These are phyloP conservation scores for Talaromyces sp. DNA, from an alignment of 2,329 filamentous ascomycete genomes.

Conservation along the genomic window DNA sequence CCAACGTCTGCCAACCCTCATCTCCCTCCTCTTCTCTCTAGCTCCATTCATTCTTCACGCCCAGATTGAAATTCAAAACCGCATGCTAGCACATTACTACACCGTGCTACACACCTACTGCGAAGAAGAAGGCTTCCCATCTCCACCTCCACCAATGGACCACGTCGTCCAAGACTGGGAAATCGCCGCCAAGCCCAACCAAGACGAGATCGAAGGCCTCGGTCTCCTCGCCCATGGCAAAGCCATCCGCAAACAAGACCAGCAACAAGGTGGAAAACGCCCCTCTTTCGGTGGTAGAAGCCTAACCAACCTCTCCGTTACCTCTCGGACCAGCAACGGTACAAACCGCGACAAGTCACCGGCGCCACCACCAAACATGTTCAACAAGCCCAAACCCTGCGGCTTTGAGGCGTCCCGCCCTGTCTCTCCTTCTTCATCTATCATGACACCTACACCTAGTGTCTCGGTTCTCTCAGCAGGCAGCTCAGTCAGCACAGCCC, in stretches of 20 bases:
- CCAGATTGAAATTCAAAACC: slow-evolving; percentile 77
- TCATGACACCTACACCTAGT: slow-evolving; percentile 25
- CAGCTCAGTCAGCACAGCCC: slow-evolving; percentile 17
- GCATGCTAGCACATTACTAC: slow-evolving; percentile 75
- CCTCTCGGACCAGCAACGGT: slow-evolving; percentile 25
- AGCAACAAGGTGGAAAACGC: slow-evolving; percentile 15
- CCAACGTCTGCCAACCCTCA: slow-evolving; percentile 70
- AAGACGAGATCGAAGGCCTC: slow-evolving; percentile 68
- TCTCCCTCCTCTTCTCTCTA: slow-evolving; percentile 71
- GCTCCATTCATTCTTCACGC: slow-evolving; percentile 70
- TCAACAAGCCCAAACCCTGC: slow-evolving; percentile 28
- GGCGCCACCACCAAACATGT: slow-evolving; percentile 25
- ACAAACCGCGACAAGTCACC: slow-evolving; percentile 27
- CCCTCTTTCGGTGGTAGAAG: slow-evolving; percentile 46
- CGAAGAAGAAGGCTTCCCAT: slow-evolving; percentile 68
- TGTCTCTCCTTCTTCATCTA: slow-evolving; percentile 30
- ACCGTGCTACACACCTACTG: slow-evolving; percentile 76
- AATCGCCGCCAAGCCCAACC: slow-evolving; percentile 62
- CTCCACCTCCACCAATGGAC: slow-evolving; percentile 71
- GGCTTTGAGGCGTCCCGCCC: slow-evolving; percentile 12
- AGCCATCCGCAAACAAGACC: slow-evolving; percentile 57
- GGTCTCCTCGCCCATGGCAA: slow-evolving; percentile 68
- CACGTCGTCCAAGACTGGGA: slow-evolving; percentile 71
- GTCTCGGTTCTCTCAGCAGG: slow-evolving; percentile 5
- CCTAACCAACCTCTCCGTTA: slow-evolving; percentile 23